Evolutionary conservation across 495 filamentous ascomycete species (phyloP).

Genomic region (Talaromyces ruber): DNA sequence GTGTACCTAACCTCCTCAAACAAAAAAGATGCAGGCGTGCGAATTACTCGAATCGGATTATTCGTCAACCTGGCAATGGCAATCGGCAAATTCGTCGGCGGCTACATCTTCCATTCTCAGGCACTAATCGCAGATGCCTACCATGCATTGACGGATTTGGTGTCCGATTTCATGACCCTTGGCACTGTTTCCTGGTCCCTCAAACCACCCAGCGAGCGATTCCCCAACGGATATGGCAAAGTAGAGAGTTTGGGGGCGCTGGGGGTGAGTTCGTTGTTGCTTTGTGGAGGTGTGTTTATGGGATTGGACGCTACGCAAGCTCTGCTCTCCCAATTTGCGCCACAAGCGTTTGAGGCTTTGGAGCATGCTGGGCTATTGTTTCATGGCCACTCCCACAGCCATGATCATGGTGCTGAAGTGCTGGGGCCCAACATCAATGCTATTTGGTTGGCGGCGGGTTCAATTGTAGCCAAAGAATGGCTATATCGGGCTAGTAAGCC

Average conservation of each 20-base stretch:
- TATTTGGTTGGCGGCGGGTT: slow-evolving; percentile 89
- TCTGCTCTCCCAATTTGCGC: slow-evolving; percentile 71
- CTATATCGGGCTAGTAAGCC: slow-evolving; percentile 88
- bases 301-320: slow-evolving; percentile 67
- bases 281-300: slow-evolving; percentile 86
- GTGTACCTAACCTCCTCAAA: slow-evolving; percentile 80
- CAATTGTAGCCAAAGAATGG: slow-evolving; percentile 91
- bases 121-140: slow-evolving; percentile 90
- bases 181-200: slow-evolving; percentile 89
- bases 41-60: slow-evolving; percentile 88
- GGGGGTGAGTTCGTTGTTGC: slow-evolving; percentile 82
- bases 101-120: slow-evolving; percentile 90
- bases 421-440: slow-evolving; percentile 79
- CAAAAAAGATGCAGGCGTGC: slow-evolving; percentile 87
- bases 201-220: slow-evolving; percentile 68
- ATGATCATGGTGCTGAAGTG: slow-evolving; percentile 46
- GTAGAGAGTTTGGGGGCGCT: slow-evolving; percentile 91
- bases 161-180: slow-evolving; percentile 88
- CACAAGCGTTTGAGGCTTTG: slow-evolving; percentile 57
- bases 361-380: slow-evolving; percentile 44
- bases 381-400: slow-evolving; percentile 51
- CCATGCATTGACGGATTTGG: slow-evolving; percentile 88
- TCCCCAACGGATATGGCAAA: slow-evolving; percentile 91
- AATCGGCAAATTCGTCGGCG: slow-evolving; percentile 81
- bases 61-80: slow-evolving; percentile 93